Conservation (phyloP, 2,329 filamentous ascomycete species). For the Xylariaceae sp. region DNA sequence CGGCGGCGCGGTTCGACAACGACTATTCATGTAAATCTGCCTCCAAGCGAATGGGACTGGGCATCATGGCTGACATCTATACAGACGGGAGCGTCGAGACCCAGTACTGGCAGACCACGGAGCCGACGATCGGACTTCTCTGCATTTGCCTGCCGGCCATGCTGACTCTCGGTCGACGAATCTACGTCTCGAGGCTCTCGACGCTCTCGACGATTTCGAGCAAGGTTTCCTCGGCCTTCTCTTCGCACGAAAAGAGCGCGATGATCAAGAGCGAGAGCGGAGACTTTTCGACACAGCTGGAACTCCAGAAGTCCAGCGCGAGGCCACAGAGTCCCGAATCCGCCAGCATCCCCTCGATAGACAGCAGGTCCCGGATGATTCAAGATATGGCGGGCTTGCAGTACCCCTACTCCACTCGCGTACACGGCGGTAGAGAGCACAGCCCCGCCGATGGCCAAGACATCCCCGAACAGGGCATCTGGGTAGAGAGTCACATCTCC, state of each 20-base stretch:
- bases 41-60: neutral
- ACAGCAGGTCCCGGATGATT: neutral
- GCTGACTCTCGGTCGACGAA: slow-evolving; percentile 2
- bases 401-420: neutral
- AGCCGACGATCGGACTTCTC: slow-evolving; percentile 3
- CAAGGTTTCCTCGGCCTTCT: neutral
- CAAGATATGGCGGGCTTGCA: neutral
- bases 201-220: neutral
- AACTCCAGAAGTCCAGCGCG: too few species aligned
- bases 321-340: neutral
- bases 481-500: neutral
- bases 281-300: too few species aligned
- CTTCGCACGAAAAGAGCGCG: neutral
- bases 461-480: neutral
- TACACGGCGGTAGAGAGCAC: neutral
- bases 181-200: neutral
- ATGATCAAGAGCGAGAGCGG: slow-evolving; percentile 1
- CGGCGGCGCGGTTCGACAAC: neutral
- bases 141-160: slow-evolving; percentile 5
- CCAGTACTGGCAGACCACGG: slow-evolving; percentile 3
- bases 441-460: neutral
- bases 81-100: slow-evolving; percentile 1
- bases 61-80: neutral
- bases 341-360: neutral
- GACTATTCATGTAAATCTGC: slow-evolving; percentile 3